Base-by-base conservation (phyloP, 73 alveolate species). In the Breviolum minutum region DNA sequence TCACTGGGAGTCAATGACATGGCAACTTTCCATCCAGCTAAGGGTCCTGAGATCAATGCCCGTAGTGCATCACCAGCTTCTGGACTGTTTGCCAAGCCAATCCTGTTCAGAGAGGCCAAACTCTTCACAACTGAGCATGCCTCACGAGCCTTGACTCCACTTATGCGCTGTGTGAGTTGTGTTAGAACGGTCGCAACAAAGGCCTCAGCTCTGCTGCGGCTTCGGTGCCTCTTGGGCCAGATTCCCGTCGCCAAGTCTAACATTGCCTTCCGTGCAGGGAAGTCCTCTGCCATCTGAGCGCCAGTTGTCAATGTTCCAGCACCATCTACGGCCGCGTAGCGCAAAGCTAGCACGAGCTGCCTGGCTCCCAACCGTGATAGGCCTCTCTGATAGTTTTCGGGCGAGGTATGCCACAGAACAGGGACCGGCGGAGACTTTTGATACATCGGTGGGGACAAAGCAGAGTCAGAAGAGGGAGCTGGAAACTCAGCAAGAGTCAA, bases 291-390 rank as follows among this genome's bases (percentile, higher is more conserved):
- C 30, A 8, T 63, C 48, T 8, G n/a, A 14, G 83, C 73, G 12
- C 13, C 63, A 10, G 16, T 54, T 7, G 60, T 9, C 74, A 83
- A 54, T 9, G 73, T 83, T 27, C 94, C 94, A 11, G 94, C 94
- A n/a, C 94, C 94, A 27, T 86, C 94, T 26, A 79, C 94, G 22
- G 94, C 94, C 62, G 22, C 94, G 63, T 86, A 86, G 94, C 94
- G 94, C 94, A 86, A 27, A 63, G 94, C 94, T 62, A 86, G 63
- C 20, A 86, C 48, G 30, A 86, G 48, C 94, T 86, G 94, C 80
- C 80, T 86, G 63, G 80, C 63, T 24, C 94, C 94, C 80, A 86
- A 27, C 19, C 94, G 79, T 16, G 94, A 86, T 79, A 86, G 19
- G 22, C 79, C 70, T 30, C 94, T 61, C 64, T 86, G 76, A 27